Evolutionary conservation across 345 rosid genomes (phyloP).

Genomic region (Bretschneidera sinensis): DNA sequence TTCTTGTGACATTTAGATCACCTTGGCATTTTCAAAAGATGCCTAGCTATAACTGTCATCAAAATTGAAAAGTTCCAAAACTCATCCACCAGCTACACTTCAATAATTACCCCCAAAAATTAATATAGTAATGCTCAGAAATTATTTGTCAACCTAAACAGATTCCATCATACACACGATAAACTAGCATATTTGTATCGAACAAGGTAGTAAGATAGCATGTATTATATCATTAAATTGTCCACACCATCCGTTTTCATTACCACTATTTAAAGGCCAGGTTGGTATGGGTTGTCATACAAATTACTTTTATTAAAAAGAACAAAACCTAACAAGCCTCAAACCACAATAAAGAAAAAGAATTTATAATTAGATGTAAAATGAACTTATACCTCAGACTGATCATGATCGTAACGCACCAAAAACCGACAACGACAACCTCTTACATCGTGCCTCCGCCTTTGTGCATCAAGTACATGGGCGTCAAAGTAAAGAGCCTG

Average conservation of each 20-base stretch:
- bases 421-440: constrained; percentile 98
- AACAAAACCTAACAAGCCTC: too few relatives aligned
- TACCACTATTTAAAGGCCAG: background rate
- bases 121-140: background rate
- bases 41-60: background rate
- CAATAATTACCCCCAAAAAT: background rate
- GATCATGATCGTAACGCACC: constrained; percentile 97
- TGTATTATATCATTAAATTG: background rate
- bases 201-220: too few relatives aligned
- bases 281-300: too few relatives aligned
- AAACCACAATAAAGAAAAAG: background rate
- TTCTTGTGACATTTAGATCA: too few relatives aligned
- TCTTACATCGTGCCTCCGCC: constrained; percentile 94
- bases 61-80: background rate
- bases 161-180: too few relatives aligned
- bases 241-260: background rate
- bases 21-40: background rate
- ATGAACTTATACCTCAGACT: constrained; percentile 65
- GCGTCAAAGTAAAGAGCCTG: constrained; percentile 98
- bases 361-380: background rate
- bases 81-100: background rate
- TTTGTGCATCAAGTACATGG: constrained; percentile 93
- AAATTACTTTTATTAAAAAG: too few relatives aligned
- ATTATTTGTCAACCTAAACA: too few relatives aligned
- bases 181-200: too few relatives aligned